Percentiles rank a stretch among this genome's conserved stretches.
phyloP scores from a whole-genome alignment of 73 alveolate genomes.

The Stentor coeruleus region DNA sequence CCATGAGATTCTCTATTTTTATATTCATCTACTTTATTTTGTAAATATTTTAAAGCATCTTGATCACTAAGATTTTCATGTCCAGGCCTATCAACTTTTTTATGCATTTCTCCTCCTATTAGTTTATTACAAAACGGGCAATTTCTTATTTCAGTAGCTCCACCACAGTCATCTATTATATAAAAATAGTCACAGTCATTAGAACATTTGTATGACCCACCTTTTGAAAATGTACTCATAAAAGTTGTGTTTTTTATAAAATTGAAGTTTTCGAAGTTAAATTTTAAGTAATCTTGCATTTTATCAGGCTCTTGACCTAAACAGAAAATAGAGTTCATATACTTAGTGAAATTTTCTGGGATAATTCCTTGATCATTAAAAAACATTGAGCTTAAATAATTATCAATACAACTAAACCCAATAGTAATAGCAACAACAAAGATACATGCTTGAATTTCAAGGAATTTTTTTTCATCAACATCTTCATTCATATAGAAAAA shows the following conservation, averaged over 20 bases:
- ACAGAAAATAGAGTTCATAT: background rate
- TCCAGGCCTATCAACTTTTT: slow-evolving; percentile 25
- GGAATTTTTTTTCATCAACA: background rate
- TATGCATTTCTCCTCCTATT: slow-evolving; percentile 32
- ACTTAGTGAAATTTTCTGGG: no score
- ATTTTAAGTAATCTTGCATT: slow-evolving; percentile 5
- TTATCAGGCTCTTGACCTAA: slow-evolving; percentile 14
- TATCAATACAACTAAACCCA: no score
- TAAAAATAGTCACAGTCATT: slow-evolving; percentile 34
- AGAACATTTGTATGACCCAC: slow-evolving; percentile 13
- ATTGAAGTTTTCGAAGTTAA: slow-evolving; percentile 12
- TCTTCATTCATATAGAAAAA: background rate
- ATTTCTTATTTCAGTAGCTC: background rate
- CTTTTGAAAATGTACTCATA: background rate
- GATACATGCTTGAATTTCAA: background rate
- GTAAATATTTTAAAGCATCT: background rate
- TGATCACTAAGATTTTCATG: slow-evolving; percentile 25
- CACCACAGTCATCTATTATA: slow-evolving; percentile 23
- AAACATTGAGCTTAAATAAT: no score
- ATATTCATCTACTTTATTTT: background rate
- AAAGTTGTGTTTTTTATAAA: slow-evolving; percentile 22
- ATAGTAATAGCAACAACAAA: no score
- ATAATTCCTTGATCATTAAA: no score
- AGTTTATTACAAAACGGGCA: slow-evolving; percentile 21
- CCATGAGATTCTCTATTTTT: background rate